Base-by-base conservation (phyloP, 148 eudicot genomes). In the Amaranthus cruentus region DNA sequence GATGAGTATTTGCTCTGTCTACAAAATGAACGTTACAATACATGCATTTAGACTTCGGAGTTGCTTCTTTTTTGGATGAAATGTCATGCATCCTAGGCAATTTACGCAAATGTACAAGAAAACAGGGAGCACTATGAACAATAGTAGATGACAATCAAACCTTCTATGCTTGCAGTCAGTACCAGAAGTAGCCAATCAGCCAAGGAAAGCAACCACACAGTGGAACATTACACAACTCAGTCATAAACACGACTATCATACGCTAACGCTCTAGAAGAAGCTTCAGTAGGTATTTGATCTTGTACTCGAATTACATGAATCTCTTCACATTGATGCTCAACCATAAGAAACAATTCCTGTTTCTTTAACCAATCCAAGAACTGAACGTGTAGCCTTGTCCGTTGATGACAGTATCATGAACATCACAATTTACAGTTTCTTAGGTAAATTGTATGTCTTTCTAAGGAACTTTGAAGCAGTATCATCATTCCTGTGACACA, bases 401-500 rank as follows among this genome's bases (percentile, higher is more conserved):
- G 38, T 28, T 28, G 2, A 43, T 15, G 70, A 49, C 59, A n/a
- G 47, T 50, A 75, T 52, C 15, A 50, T 48, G 2, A 28, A 21
- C n/a, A 47, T 52, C 43, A 21, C 6, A 28, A 13, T 9, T 8
- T 75, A 92, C 61, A 91, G 83, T 79, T 90, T 91, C 85, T 95
- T 95, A 1, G 98, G 98, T 82, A 95, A 79, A 78, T 88, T 90
- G 77, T 91, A 95, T 0, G 90, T 83, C 83, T 90, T 95, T 80
- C 88, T 95, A 55, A 95, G 88, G 79, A 91, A 95, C 80, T 78
- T 95, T 0, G 98, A 79, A 70, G 98, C 98, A 5, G 82, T 83
- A 14, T 88, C 93, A 74, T 91, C 98, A 48, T 91, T 91, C 77
- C 98, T 82, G 73, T 90, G 87, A 79, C 98, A 95, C 74, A 95